Evolutionary conservation across 2,329 filamentous ascomycete genomes (phyloP), one percentile per base, ranked within the genome.

Genomic region (Colletotrichum limetticola): DNA sequence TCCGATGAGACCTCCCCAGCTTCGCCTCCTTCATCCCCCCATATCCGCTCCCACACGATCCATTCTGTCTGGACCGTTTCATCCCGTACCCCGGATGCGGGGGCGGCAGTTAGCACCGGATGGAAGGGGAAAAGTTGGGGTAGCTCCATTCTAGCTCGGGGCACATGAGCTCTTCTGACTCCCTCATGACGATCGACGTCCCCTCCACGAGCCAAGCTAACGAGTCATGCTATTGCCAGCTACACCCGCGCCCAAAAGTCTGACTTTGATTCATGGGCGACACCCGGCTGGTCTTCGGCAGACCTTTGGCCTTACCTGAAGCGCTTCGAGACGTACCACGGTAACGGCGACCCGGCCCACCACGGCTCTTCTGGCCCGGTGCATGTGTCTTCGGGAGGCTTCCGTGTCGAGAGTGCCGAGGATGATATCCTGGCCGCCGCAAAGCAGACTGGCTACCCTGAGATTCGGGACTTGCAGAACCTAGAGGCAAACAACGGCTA

Each of bases 231-330:
- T 14, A n/a, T 28, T 11, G 2, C 8, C 81, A 79, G 80, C 79
- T 86, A 86, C 75, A 84, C 83, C 2, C 79, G 85, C 32, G 84
- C 83, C 14, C 83, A 87, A 75, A 79, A 82, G 8, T 80, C 80
- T 6, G 86, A 88, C 76, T 88, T 85, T 66, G 86, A 90, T 75
- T 83, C 83, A 7, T 90, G 88, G 87, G 84, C 87, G 8, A 85
- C 83, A 0, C 80, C 83, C 19, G 88, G 88, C 0, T 90, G 88
- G 88, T 78, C 79, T 19, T 81, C 84, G 5, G 82, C 88, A 11
- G 88, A 89, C 6, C 82, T 90, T 78, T 71, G 86, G 3, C 86
- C 87, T 0, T 84, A 87, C 68, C 78, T 88, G 73, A 88, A 85
- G 60, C 89, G 76, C 74, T 74, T 78, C 16, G 77, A 78, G 62